phyloP scores from a whole-genome alignment of 2,329 filamentous ascomycete genomes.

The Cladosporium sp. region DNA sequence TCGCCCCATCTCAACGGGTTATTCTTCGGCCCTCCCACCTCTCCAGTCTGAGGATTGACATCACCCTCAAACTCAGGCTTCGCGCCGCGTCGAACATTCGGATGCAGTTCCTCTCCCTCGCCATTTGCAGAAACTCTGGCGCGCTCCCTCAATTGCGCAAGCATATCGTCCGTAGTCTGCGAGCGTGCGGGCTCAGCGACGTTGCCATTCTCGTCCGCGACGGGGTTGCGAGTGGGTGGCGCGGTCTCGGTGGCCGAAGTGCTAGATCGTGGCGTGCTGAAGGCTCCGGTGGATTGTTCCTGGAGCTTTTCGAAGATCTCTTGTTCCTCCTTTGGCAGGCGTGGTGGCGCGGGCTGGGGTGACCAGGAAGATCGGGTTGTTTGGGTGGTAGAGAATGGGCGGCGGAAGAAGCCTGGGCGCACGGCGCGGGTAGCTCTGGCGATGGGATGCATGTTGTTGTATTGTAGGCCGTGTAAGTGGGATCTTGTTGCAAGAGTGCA shows the following conservation, averaged over 20 bases:
- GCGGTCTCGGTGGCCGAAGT: slow-evolving; percentile 34
- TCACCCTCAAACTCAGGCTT: slow-evolving; percentile 92
- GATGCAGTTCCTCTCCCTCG: slow-evolving; percentile 63
- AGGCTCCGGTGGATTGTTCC: slow-evolving; percentile 69
- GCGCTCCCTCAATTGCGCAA: slow-evolving; percentile 28
- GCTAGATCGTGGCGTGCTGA: slow-evolving; percentile 57
- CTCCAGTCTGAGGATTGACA: slow-evolving; percentile 85
- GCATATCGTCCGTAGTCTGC: slow-evolving; percentile 23
- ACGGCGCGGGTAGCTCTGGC: slow-evolving; percentile 19
- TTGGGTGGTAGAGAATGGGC: slow-evolving; percentile 32
- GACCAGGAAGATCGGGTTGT: slow-evolving; percentile 23
- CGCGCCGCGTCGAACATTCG: slow-evolving; percentile 69
- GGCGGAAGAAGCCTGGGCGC: slow-evolving; percentile 26
- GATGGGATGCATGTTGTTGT: slow-evolving; percentile 20
- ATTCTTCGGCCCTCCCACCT: slow-evolving; percentile 95
- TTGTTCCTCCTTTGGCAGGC: slow-evolving; percentile 83
- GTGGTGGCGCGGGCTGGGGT: slow-evolving; percentile 67
- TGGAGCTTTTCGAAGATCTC: slow-evolving; percentile 87
- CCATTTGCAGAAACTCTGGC: slow-evolving; percentile 51
- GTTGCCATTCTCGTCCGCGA: slow-evolving; percentile 2
- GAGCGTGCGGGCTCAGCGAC: slow-evolving; percentile 13
- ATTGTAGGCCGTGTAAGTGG: neutral
- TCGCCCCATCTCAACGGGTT: slow-evolving; percentile 87
- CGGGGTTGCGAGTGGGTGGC: slow-evolving; percentile 16
- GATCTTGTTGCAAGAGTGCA: too few species aligned